A percentile compares a stretch with the other conserved stretches of the same genome.
Evolutionary conservation across 805 yeast species (phyloP).

Genomic region (Blastobotrys parvus): DNA sequence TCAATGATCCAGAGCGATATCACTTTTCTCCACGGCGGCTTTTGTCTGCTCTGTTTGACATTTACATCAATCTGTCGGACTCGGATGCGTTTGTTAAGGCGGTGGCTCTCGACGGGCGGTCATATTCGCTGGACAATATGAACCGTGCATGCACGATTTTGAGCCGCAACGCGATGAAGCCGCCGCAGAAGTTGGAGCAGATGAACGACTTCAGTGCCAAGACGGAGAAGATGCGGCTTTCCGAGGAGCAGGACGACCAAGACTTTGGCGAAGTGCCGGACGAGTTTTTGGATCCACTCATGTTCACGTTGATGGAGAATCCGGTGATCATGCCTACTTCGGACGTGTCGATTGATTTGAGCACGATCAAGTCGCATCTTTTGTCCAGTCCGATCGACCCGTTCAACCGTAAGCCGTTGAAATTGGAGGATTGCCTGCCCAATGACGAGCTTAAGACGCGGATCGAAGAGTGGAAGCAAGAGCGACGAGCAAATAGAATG

Average conservation of each 20-base stretch:
- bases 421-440: conserved; percentile 78
- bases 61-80: conserved; percentile 62
- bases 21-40: conserved; percentile 72
- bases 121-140: conserved; percentile 63
- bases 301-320: conserved; percentile 92
- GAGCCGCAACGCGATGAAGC: conserved; percentile 39
- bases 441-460: conserved; percentile 57
- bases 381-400: conserved; percentile 96
- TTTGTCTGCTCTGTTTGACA: conserved; percentile 59
- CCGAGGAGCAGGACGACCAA: conserved; percentile 64
- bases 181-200: conserved; percentile 43
- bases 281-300: conserved; percentile 92
- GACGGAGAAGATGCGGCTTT: conserved; percentile 52
- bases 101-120: conserved; percentile 86
- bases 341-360: conserved; percentile 73
- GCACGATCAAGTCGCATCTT: conserved; percentile 88
- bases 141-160: conserved; percentile 63
- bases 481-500: conserved; percentile 18
- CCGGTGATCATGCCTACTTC: conserved; percentile 93
- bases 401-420: conserved; percentile 86
- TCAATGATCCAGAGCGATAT: conserved; percentile 72
- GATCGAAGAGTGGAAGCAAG: conserved; percentile 52
- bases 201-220: conserved; percentile 49
- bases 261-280: conserved; percentile 94
- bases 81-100: conserved; percentile 65